phyloP scores from a whole-genome alignment of 192 early-diverging fungal genomes.

The Gigaspora rosea region DNA sequence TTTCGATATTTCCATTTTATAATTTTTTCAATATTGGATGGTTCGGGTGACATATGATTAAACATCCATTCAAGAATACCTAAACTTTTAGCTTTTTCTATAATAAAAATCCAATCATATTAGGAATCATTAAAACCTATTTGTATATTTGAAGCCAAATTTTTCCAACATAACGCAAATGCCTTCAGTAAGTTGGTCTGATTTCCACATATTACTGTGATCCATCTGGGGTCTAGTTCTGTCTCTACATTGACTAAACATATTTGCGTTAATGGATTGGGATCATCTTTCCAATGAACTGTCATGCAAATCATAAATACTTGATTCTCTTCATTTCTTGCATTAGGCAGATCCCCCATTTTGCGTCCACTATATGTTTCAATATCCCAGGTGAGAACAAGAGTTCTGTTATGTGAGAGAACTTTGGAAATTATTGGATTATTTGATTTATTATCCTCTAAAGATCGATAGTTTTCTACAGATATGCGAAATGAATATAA shows the following conservation, averaged over 20 bases:
- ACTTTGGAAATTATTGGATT: too few relatives aligned
- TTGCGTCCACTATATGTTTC: conserved; percentile 1
- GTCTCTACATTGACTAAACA: not conserved
- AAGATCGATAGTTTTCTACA: too few relatives aligned
- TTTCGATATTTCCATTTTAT: too few relatives aligned
- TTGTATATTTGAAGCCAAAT: not conserved
- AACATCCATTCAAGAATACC: conserved; percentile 22
- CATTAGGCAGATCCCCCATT: not conserved
- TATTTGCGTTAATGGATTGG: conserved; percentile 4
- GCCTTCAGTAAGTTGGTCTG: not conserved
- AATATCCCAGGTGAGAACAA: conserved; percentile 5
- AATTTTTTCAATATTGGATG: too few relatives aligned
- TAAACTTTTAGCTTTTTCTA: not conserved
- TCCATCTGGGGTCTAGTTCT: not conserved
- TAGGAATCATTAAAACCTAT: not conserved
- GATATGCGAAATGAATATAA: too few relatives aligned
- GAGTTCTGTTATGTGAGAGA: not conserved
- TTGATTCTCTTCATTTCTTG: not conserved
- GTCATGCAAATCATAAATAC: conserved; percentile 22
- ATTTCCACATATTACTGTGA: conserved; percentile 7
- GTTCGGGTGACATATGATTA: not conserved
- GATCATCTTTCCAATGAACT: conserved; percentile 19
- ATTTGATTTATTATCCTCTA: too few relatives aligned
- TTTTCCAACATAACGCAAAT: conserved; percentile 10
- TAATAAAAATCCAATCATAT: conserved; percentile 8